These are phyloP conservation scores for Lecanoromycetidae sp. DNA, from an alignment of 2,329 filamentous ascomycete genomes.

Conservation along the genomic window DNA sequence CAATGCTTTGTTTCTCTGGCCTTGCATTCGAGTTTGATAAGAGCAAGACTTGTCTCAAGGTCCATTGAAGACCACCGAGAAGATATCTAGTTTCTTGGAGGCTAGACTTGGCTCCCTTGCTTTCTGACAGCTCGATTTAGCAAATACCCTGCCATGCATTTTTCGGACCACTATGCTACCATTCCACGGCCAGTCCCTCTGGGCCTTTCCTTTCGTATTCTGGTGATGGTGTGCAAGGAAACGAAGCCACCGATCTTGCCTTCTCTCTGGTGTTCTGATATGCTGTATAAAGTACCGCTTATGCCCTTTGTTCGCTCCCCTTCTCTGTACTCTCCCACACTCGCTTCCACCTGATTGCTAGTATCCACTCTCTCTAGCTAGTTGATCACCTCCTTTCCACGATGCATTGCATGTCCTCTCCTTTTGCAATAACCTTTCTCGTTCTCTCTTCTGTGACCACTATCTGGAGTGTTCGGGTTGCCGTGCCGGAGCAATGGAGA, in stretches of 20 bases:
- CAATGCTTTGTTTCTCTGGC: neutral
- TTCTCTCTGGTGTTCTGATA: neutral
- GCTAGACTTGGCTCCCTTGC: neutral
- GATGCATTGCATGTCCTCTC: neutral
- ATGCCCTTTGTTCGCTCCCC: neutral
- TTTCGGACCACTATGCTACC: neutral
- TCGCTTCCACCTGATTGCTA: neutral
- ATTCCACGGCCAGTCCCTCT: neutral
- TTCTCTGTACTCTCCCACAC: neutral
- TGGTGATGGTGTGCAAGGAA: neutral
- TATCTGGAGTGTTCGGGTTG: neutral
- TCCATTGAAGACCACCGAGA: neutral
- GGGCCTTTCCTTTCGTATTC: neutral
- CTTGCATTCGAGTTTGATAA: neutral
- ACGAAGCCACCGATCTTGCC: neutral
- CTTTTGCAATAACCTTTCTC: neutral
- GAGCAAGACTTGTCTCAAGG: neutral
- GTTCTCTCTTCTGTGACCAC: neutral
- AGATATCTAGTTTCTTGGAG: neutral
- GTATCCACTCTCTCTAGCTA: neutral
- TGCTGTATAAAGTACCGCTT: neutral
- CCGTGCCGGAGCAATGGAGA: conserved; percentile 1
- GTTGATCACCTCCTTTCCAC: neutral
- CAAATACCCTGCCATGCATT: neutral
- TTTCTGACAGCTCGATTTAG: neutral